phyloP scores from a whole-genome alignment of 2,329 filamentous ascomycete species.

The Zymoseptoria brevis region DNA sequence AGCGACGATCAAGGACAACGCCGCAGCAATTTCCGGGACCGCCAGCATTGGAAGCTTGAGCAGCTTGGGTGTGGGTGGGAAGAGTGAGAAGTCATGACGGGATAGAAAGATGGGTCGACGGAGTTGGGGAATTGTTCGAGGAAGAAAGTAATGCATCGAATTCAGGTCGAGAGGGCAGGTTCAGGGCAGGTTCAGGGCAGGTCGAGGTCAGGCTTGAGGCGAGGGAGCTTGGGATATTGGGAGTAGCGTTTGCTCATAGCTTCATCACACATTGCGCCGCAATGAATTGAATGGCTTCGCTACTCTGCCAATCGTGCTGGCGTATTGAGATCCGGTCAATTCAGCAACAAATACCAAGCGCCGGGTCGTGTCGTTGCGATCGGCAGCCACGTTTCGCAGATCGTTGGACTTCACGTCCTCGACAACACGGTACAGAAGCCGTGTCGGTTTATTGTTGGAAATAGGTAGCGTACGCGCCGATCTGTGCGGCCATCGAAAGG shows the following conservation, averaged over 20 bases:
- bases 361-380: slow-evolving; percentile 78
- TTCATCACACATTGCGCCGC: too few relatives aligned
- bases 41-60: background rate
- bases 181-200: too few relatives aligned
- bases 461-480: slow-evolving; percentile 64
- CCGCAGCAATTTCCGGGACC: background rate
- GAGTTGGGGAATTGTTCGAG: background rate
- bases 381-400: slow-evolving; percentile 79
- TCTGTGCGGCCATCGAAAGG: too few relatives aligned
- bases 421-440: slow-evolving; percentile 83
- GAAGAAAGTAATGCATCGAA: background rate
- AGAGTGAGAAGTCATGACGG: background rate
- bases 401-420: slow-evolving; percentile 99
- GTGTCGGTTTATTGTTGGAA: slow-evolving; percentile 97
- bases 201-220: too few relatives aligned
- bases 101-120: background rate
- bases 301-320: slow-evolving; percentile 90
- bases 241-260: too few relatives aligned
- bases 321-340: slow-evolving; percentile 93
- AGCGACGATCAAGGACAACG: slow-evolving; percentile 5
- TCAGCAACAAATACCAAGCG: slow-evolving; percentile 90
- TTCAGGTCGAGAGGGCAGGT: background rate
- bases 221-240: background rate
- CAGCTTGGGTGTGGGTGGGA: background rate
- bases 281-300: slow-evolving; percentile 93